phyloP scores from a whole-genome alignment of 176 grass and related monocot genomes.

The Hordeum vulgare region MorexV3_pseudomolecules_assembly NC_058523.1:9734683-9735182 shows the following conservation, averaged over 20 bases:
- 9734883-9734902: constrained; percentile 53
- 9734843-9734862: constrained; percentile 31
- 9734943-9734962: constrained; percentile 10
- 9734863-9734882: constrained; percentile 31
- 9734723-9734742: constrained; percentile 27
- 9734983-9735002: neutral
- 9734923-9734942: neutral
- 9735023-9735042: constrained; percentile 39
- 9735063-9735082: constrained; percentile 57
- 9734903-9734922: constrained; percentile 31
- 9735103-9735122: constrained; percentile 37
- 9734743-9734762: constrained; percentile 17
- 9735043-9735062: neutral
- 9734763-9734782: constrained; percentile 51
- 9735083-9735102: constrained; percentile 38
- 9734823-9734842: constrained; percentile 14
- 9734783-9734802: constrained; percentile 41
- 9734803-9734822: constrained; percentile 46
- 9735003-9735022: constrained; percentile 56
- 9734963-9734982: constrained; percentile 15
- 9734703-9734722: constrained; percentile 49
- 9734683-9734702: constrained; percentile 5
- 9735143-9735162: constrained; percentile 46
- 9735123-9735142: constrained; percentile 50
- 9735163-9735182: constrained; percentile 32